These are phyloP conservation scores for Nemania diffusa DNA, from an alignment of 2,329 filamentous ascomycete genomes.

Conservation along the genomic window DNA sequence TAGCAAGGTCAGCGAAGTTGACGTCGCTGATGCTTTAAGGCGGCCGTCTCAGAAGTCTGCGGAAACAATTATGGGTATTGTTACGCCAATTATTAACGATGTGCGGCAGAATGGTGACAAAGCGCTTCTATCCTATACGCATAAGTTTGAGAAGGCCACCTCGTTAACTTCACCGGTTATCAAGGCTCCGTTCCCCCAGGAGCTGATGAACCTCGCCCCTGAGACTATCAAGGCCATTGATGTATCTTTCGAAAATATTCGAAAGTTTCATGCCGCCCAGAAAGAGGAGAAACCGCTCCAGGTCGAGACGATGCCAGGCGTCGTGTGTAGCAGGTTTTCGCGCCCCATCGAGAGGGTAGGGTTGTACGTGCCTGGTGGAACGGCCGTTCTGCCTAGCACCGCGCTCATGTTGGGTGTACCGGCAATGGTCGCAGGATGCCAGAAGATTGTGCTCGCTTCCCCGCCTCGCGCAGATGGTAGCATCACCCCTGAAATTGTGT, in stretches of 20 bases:
- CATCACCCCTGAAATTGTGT: slow-evolving; percentile 96
- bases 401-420: slow-evolving; percentile 98
- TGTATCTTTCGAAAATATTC: slow-evolving; percentile 91
- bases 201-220: slow-evolving; percentile 83
- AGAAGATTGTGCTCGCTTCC: slow-evolving; percentile 92
- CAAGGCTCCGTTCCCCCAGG: slow-evolving; percentile 85
- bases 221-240: slow-evolving; percentile 96
- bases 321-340: slow-evolving; percentile 91
- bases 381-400: slow-evolving; percentile 95
- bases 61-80: slow-evolving; percentile 92
- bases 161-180: slow-evolving; percentile 89
- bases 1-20: slow-evolving; percentile 68
- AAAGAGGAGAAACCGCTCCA: slow-evolving; percentile 82
- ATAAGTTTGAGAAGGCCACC: slow-evolving; percentile 97
- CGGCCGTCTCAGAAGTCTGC: slow-evolving; percentile 93
- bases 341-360: slow-evolving; percentile 96
- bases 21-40: slow-evolving; percentile 80
- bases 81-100: slow-evolving; percentile 89
- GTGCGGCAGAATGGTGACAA: slow-evolving; percentile 86
- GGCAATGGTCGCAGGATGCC: slow-evolving; percentile 95
- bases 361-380: slow-evolving; percentile 94
- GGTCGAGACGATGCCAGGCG: slow-evolving; percentile 98
- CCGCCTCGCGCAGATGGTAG: slow-evolving; percentile 90
- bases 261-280: slow-evolving; percentile 92
- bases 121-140: slow-evolving; percentile 90